Evolutionary conservation across 1,139 yeast species (phyloP).

Genomic region (Suhomyces panamericanus): DNA sequence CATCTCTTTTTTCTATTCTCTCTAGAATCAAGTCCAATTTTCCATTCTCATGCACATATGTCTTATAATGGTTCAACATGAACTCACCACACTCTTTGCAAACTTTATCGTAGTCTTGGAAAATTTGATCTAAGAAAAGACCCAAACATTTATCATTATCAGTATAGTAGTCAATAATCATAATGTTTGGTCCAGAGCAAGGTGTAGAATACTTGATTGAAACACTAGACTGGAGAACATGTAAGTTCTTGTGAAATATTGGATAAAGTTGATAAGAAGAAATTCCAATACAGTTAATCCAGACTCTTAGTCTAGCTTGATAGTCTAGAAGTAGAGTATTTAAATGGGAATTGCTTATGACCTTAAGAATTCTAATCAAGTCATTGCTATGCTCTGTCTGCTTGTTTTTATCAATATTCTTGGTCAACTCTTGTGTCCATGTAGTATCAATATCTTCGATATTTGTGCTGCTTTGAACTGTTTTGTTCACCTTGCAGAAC

Average conservation of each 20-base stretch:
- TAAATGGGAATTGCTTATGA: conserved; percentile 33
- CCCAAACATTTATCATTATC: conserved; percentile 91
- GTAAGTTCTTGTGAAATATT: conserved; percentile 68
- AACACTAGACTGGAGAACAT: conserved; percentile 77
- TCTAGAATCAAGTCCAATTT: conserved; percentile 79
- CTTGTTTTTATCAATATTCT: conserved; percentile 27
- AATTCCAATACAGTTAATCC: conserved; percentile 43
- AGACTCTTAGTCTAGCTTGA: conserved; percentile 36
- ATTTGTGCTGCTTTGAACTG: conserved; percentile 20
- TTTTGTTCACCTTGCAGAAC: conserved; percentile 29
- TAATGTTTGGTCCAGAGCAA: conserved; percentile 84
- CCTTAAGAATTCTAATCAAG: conserved; percentile 40
- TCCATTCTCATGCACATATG: conserved; percentile 88
- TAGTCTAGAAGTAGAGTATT: conserved; percentile 30
- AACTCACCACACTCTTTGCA: conserved; percentile 84
- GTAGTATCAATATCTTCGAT: conserved; percentile 24
- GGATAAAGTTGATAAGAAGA: conserved; percentile 49
- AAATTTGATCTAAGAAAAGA: conserved; percentile 78
- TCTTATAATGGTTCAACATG: conserved; percentile 73
- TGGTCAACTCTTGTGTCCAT: conserved; percentile 29
- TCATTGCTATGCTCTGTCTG: conserved; percentile 41
- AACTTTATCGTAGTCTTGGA: conserved; percentile 60
- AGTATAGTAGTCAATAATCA: conserved; percentile 83
- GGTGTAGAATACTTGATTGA: conserved; percentile 87
- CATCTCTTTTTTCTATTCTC: conserved; percentile 39